A percentile compares a stretch with the other conserved stretches of the same genome.
phyloP scores from a whole-genome alignment of 1,139 yeast genomes.

The Sugiyamaella castrensis region DNA sequence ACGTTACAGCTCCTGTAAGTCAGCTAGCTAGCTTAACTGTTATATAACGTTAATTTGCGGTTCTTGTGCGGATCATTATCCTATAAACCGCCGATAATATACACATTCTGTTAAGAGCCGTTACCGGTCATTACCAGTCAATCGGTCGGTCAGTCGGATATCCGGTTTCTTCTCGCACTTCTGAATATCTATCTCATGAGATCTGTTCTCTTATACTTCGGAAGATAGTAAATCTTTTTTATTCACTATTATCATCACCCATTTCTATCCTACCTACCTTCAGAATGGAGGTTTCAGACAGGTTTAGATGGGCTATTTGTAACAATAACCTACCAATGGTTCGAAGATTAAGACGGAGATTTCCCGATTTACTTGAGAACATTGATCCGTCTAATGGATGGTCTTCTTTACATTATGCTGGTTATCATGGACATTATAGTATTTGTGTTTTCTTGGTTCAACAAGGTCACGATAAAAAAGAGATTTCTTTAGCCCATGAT shows the following conservation, averaged over 20 bases:
- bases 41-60: too few species aligned
- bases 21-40: too few species aligned
- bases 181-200: too few species aligned
- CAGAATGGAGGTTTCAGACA: constrained; percentile 28
- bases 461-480: constrained; percentile 50
- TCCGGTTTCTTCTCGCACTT: too few species aligned
- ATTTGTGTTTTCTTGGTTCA: constrained; percentile 59
- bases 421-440: constrained; percentile 74
- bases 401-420: constrained; percentile 86
- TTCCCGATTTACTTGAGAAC: constrained; percentile 75
- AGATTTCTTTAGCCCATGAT: constrained; percentile 57
- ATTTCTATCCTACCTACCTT: background rate
- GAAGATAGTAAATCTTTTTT: background rate
- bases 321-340: constrained; percentile 73
- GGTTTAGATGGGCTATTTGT: constrained; percentile 72
- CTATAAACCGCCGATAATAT: too few species aligned
- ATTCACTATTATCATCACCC: background rate
- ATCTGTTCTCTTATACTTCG: too few species aligned
- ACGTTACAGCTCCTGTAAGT: too few species aligned
- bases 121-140: too few species aligned
- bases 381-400: constrained; percentile 76
- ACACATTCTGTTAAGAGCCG: too few species aligned
- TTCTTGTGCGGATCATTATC: too few species aligned
- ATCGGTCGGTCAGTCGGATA: too few species aligned
- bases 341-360: constrained; percentile 63